A percentile compares a stretch with the other conserved stretches of the same genome.
Evolutionary conservation across 2,329 filamentous ascomycete genomes (phyloP).

Genomic region (Exserohilum turcica): DNA sequence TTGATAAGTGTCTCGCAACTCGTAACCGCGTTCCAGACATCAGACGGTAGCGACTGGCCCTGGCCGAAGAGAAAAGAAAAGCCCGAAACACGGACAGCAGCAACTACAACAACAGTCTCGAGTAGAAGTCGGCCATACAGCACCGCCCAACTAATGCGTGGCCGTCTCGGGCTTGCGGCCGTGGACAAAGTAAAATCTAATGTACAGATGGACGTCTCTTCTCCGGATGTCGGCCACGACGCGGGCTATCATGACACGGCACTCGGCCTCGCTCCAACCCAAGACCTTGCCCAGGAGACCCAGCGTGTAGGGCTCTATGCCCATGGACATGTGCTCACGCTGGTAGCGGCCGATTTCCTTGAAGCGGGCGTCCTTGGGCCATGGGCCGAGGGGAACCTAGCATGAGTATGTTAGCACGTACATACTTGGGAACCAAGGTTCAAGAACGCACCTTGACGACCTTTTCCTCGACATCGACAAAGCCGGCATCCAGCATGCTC

Average conservation of each 20-base stretch:
- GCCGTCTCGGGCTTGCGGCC: constrained; percentile 31
- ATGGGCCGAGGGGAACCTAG: constrained; percentile 46
- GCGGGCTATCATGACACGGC: constrained; percentile 42
- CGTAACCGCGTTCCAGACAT: too few relatives aligned
- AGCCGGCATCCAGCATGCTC: constrained; percentile 38
- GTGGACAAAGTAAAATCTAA: constrained; percentile 43
- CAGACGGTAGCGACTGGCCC: not conserved
- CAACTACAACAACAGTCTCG: not conserved
- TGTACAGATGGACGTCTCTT: constrained; percentile 37
- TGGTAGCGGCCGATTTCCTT: constrained; percentile 56
- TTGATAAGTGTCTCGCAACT: not conserved
- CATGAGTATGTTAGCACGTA: constrained; percentile 8
- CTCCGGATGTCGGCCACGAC: constrained; percentile 41
- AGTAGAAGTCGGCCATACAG: not conserved
- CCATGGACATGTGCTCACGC: constrained; percentile 43
- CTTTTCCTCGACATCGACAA: constrained; percentile 42
- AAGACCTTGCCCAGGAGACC: constrained; percentile 44
- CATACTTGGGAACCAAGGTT: too few relatives aligned
- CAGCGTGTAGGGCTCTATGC: constrained; percentile 45
- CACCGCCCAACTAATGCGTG: not conserved
- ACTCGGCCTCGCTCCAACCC: constrained; percentile 44
- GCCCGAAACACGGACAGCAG: too few relatives aligned
- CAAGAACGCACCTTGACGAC: constrained; percentile 36
- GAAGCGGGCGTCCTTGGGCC: constrained; percentile 56
- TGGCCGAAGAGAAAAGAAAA: not conserved